Base-by-base conservation (phyloP, 768 basidiomycete genomes). In the Termitomyces sp. region DNA sequence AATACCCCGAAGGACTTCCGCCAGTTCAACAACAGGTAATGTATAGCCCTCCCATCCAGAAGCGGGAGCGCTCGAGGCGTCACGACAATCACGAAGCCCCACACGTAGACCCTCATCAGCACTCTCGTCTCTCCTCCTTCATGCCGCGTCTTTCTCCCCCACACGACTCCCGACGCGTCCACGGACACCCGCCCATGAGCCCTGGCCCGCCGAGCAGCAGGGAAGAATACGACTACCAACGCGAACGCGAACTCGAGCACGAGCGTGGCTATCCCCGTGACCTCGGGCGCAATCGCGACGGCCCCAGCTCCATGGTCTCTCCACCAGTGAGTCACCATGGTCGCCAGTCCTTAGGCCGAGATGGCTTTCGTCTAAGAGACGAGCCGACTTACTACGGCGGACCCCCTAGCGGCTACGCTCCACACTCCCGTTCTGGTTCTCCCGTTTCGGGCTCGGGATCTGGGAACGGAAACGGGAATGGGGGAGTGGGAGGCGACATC, bases 171-270 rank as follows among this genome's bases (percentile, higher is more conserved):
- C 73, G 77, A 59, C 79, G 80, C 63, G 68, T 78, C 46, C 89
- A 89, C 67, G 77, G 76, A 58, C 87, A 89, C 69, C 87, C 87
- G 68, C 84, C 85, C 54, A 65, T 85, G 63, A 86, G 85, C 7
- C 85, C 86, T 40, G 85, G 77, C 3, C 75, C 82, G 25, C 82
- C 78, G 62, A 75, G 86, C 46, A 80, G 78, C 64, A 72, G 80
- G 56, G 77, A 83, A 23, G 81, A 83, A 56, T 74, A 76, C 53
- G 79, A 81, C n/a, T 76, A 75, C 56, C 76, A 76, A 49, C 67
- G 70, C 25, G 80, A 80, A 31, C 72, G 80, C 65, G 81, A 83
- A 53, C 67, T 68, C 52, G 68, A 57, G 19, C 58, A 53, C 49
- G 74, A 69, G 23, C 61, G 66, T 9, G 67, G 68, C 34, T 67